Percentiles rank a stretch among this genome's conserved stretches.
Conservation (phyloP, 345 rosid species). For the Eucalyptus marginata region DNA sequence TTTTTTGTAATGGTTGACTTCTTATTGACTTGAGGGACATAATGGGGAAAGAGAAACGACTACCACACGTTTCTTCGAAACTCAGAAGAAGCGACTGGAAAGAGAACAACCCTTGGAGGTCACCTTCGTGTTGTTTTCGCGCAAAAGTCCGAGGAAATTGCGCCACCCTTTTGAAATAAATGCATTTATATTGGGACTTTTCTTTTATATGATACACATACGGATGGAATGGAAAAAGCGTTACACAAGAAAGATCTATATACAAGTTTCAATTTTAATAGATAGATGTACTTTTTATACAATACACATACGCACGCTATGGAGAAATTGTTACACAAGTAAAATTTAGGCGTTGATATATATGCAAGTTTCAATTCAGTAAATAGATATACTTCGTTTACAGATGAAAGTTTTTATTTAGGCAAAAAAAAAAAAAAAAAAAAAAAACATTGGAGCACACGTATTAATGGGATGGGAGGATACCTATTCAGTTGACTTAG, state of each 20-base stretch:
- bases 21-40: neutral
- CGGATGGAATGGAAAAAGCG: neutral
- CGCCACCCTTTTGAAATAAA: neutral
- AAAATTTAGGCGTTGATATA: neutral
- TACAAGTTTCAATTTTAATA: neutral
- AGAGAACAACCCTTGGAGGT: neutral
- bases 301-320: neutral
- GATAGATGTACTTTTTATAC: neutral
- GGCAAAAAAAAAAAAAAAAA: neutral
- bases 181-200: neutral
- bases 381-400: neutral
- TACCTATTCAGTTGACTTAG: neutral
- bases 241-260: neutral
- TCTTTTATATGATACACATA: neutral
- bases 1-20: neutral
- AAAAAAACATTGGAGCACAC: no score
- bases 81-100: neutral
- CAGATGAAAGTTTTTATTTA: neutral
- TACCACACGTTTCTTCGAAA: neutral
- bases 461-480: neutral
- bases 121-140: neutral
- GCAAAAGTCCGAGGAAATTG: neutral
- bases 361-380: neutral
- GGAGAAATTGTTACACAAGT: neutral
- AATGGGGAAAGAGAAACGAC: neutral